These are phyloP conservation scores for Thermothelomyces thermophilus DNA, from an alignment of 2,329 filamentous ascomycete species.

Conservation along the genomic window DNA sequence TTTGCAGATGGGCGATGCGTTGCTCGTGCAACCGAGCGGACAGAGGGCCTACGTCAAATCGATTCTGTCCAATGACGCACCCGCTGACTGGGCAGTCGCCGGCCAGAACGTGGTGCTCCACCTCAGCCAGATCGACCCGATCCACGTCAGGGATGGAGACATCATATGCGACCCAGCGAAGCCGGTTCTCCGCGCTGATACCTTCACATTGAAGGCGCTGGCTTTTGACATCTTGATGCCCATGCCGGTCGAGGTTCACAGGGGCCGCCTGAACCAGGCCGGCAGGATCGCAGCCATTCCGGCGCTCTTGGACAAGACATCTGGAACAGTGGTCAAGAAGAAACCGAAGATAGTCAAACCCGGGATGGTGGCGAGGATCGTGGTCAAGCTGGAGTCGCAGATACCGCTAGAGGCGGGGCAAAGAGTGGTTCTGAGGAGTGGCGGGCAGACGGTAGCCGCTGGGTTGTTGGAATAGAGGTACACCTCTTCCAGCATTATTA, in stretches of 20 bases:
- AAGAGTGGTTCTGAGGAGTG: constrained; percentile 71
- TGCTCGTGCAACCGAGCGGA: constrained; percentile 73
- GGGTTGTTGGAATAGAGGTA: constrained; percentile 69
- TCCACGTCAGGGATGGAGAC: constrained; percentile 77
- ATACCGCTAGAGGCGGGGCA: constrained; percentile 76
- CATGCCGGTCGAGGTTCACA: constrained; percentile 82
- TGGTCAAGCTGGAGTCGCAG: constrained; percentile 64
- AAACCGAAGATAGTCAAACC: constrained; percentile 79
- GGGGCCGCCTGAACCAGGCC: constrained; percentile 72
- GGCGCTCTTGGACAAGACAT: constrained; percentile 71
- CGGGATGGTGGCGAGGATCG: constrained; percentile 67
- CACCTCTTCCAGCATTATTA: no score
- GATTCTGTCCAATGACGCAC: constrained; percentile 67
- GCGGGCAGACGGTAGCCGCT: constrained; percentile 79
- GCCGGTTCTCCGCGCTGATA: constrained; percentile 64
- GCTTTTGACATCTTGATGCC: constrained; percentile 87
- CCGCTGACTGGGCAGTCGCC: constrained; percentile 82
- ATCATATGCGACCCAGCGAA: constrained; percentile 67
- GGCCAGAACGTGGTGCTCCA: constrained; percentile 85
- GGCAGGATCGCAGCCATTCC: constrained; percentile 67
- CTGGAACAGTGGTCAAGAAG: constrained; percentile 70
- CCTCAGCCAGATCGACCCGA: constrained; percentile 74
- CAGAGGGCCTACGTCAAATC: constrained; percentile 77
- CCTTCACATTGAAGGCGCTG: constrained; percentile 75
- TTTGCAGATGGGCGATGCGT: constrained; percentile 73